Evolutionary conservation across 1,139 yeast species (phyloP), one percentile per base, ranked within the genome.

Genomic region (Yamadazyma diospyri): DNA sequence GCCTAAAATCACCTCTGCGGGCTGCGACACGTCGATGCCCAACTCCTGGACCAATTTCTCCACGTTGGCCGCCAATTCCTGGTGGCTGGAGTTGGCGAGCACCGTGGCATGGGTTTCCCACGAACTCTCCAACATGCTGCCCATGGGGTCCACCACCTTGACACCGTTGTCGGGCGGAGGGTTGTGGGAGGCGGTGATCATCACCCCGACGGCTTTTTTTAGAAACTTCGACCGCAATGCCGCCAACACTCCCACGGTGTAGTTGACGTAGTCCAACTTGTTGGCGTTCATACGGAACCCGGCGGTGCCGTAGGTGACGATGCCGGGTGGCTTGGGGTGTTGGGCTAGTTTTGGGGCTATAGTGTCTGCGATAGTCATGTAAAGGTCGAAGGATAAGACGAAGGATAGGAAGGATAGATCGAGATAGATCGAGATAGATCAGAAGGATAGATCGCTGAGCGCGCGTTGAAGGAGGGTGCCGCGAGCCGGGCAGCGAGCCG

Each of bases 141-240:
- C 98, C 57, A 74, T 62, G 1, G 98, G 97, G 48, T 92, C 98
- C 24, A 89, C 88, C 16, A 92, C 70, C 61, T 92, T 92, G 37
- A 92, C 95, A n/a, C 98, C 98, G 48, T 92, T 92, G 52, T 92
- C 98, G 32, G 69, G 70, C 0, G 97, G 95, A 0, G 97, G 97
- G 50, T 92, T 92, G 57, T 92, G 98, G 1, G 96, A 86, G 0
- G 98, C 98, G 2, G 98, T 94, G 48, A 94, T 80, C 97, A 94
- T 92, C 8, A 88, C 82, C 14, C 94, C 95, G 29, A 89, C 74
- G 14, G 85, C 76, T 50, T 81, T 66, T 2, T 64, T 61, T 30
- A 84, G 63, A 44, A 65, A 72, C 43, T 82, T 74, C 16, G 97
- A 88, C 52, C 98, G 72, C 44, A 92, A 64, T 4, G 81, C 65